A percentile compares a stretch with the other conserved stretches of the same genome.
Conservation (phyloP, 2,329 filamentous ascomycete species). For the Penicillium sp. region DNA sequence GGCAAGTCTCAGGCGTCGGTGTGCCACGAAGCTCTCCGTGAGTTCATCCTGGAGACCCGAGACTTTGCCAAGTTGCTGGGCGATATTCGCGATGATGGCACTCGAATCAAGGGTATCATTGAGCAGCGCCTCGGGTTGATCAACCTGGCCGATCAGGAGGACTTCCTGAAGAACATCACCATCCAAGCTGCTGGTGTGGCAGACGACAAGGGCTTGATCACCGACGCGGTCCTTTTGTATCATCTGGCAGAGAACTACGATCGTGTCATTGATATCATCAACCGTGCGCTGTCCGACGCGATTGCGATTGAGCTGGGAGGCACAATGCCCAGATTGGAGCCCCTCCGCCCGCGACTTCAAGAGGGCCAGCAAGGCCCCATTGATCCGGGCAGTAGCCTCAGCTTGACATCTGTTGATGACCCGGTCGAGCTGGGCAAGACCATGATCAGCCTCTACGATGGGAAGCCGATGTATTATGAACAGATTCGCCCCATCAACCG, state of each 20-base stretch:
- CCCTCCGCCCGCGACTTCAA: constrained; percentile 69
- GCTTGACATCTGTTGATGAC: constrained; percentile 68
- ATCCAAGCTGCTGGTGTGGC: constrained; percentile 88
- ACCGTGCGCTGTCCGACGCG: constrained; percentile 85
- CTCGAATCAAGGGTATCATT: constrained; percentile 81
- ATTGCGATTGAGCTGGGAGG: constrained; percentile 84
- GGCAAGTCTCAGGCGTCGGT: constrained; percentile 77
- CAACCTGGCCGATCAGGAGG: constrained; percentile 73
- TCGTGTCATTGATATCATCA: constrained; percentile 86
- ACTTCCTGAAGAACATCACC: constrained; percentile 90
- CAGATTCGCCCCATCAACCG: constrained; percentile 62
- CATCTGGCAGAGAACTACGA: constrained; percentile 95
- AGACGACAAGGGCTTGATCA: constrained; percentile 89
- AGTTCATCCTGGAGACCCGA: constrained; percentile 92
- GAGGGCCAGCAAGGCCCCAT: constrained; percentile 40
- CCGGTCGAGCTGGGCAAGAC: constrained; percentile 64
- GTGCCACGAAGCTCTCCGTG: constrained; percentile 89
- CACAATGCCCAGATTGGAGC: constrained; percentile 74
- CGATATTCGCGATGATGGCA: constrained; percentile 84
- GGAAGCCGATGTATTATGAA: constrained; percentile 61
- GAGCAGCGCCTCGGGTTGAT: constrained; percentile 83
- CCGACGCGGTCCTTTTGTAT: constrained; percentile 91
- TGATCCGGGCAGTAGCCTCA: constrained; percentile 51
- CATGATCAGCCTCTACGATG: constrained; percentile 64
- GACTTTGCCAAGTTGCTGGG: constrained; percentile 94